These are phyloP conservation scores for Gossypium australe DNA, from an alignment of 345 rosid genomes.

Conservation along the genomic window DNA sequence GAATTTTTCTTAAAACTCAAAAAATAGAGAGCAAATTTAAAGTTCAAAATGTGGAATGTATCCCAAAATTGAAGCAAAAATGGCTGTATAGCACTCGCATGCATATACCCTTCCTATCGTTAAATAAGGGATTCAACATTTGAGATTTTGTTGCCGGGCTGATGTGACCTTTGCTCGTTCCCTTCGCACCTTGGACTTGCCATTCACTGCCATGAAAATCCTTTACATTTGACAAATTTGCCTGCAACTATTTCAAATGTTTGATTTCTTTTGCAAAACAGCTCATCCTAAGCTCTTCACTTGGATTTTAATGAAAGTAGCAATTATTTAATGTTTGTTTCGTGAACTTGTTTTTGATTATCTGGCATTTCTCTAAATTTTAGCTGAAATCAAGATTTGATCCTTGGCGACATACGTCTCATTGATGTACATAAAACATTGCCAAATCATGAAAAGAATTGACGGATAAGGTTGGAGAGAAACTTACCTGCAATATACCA, in stretches of 20 bases:
- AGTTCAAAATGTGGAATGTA: conserved; percentile 18
- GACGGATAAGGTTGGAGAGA: neutral
- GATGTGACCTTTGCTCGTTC: conserved; percentile 28
- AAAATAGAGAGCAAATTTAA: neutral
- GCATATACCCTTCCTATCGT: conserved; percentile 7
- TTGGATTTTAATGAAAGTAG: neutral
- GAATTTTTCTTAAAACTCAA: neutral
- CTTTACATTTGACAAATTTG: conserved; percentile 27
- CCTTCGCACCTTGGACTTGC: conserved; percentile 16
- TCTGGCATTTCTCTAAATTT: neutral
- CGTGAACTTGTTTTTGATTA: neutral
- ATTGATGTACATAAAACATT: neutral
- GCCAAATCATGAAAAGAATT: neutral
- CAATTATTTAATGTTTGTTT: neutral
- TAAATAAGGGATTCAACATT: conserved; percentile 4
- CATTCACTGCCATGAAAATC: conserved; percentile 10
- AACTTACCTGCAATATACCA: neutral
- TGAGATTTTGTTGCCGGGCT: conserved; percentile 35
- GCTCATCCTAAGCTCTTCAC: conserved; percentile 19
- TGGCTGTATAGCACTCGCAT: conserved; percentile 16
- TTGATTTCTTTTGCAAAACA: conserved; percentile 22
- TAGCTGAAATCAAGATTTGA: too few relatives aligned
- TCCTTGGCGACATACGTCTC: neutral
- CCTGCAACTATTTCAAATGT: conserved; percentile 14
- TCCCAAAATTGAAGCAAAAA: conserved; percentile 17